phyloP scores from a whole-genome alignment of 2,329 filamentous ascomycete genomes.

The Ophiostoma angusticollis region DNA sequence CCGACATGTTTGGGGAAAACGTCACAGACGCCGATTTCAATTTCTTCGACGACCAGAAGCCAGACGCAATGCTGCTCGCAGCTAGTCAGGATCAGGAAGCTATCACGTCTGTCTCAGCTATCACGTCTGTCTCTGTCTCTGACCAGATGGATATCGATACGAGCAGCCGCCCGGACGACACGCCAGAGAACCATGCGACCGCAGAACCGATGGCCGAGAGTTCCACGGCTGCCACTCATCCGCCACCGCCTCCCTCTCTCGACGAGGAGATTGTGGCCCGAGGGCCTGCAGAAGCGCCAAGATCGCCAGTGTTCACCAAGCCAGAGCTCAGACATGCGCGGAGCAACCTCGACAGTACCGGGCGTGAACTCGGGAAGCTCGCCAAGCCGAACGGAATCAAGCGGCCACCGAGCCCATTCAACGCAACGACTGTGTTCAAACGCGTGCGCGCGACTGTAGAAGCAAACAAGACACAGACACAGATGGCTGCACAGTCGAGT shows the following conservation, averaged over 20 bases:
- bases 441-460: constrained; percentile 30
- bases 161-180: neutral
- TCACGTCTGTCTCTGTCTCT: constrained; percentile 15
- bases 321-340: constrained; percentile 46
- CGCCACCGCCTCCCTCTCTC: neutral
- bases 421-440: constrained; percentile 46
- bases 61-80: too few relatives aligned
- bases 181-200: neutral
- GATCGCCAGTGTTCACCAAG: constrained; percentile 38
- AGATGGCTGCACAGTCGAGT: constrained; percentile 10
- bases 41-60: constrained; percentile 65
- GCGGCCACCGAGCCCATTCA: constrained; percentile 43
- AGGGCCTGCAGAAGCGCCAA: too few relatives aligned
- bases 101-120: constrained; percentile 26
- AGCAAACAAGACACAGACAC: neutral
- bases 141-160: constrained; percentile 9
- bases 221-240: neutral
- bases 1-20: constrained; percentile 59
- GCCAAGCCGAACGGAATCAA: constrained; percentile 24
- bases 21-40: constrained; percentile 76
- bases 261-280: too few relatives aligned
- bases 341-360: constrained; percentile 34
- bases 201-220: neutral
- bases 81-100: too few relatives aligned
- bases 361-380: constrained; percentile 1